These are phyloP conservation scores for Populus nigra DNA, from an alignment of 345 rosid genomes.

Conservation along the genomic window DNA sequence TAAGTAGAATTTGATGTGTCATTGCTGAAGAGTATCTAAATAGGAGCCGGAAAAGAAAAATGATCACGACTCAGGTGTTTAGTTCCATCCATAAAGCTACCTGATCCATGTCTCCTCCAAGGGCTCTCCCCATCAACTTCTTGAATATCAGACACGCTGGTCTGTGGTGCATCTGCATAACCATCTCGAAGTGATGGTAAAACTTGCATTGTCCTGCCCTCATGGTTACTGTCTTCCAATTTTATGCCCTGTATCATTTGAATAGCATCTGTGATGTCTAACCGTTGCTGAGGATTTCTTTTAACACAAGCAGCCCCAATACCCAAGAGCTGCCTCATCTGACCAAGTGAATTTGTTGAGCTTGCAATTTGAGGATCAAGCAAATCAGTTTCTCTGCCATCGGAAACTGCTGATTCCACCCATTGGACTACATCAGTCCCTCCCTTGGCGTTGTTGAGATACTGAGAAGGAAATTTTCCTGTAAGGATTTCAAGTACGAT, in stretches of 20 bases:
- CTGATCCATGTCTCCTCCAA: neutral
- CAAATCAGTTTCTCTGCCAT: slow-evolving; percentile 48
- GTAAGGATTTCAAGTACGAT: slow-evolving; percentile 71
- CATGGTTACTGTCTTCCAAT: slow-evolving; percentile 24
- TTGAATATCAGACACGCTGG: neutral
- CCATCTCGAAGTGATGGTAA: slow-evolving; percentile 30
- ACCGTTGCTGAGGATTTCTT: slow-evolving; percentile 42
- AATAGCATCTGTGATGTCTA: slow-evolving; percentile 54
- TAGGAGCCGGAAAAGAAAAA: slow-evolving; percentile 13
- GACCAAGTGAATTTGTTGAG: slow-evolving; percentile 19
- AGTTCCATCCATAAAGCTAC: neutral
- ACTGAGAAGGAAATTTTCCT: slow-evolving; percentile 63
- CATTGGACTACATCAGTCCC: slow-evolving; percentile 56
- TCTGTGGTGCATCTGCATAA: slow-evolving; percentile 8
- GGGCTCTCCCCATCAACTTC: neutral
- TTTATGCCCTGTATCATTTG: slow-evolving; percentile 50
- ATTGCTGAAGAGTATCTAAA: neutral
- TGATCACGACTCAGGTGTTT: neutral
- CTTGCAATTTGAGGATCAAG: slow-evolving; percentile 62
- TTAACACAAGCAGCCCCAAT: slow-evolving; percentile 57
- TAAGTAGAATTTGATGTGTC: neutral
- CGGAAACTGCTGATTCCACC: slow-evolving; percentile 44
- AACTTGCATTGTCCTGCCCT: slow-evolving; percentile 24
- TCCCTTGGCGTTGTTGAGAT: slow-evolving; percentile 42
- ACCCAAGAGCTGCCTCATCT: slow-evolving; percentile 50